Conservation (phyloP, 805 yeast species). For the Alloascoidea hylecoeti region DNA sequence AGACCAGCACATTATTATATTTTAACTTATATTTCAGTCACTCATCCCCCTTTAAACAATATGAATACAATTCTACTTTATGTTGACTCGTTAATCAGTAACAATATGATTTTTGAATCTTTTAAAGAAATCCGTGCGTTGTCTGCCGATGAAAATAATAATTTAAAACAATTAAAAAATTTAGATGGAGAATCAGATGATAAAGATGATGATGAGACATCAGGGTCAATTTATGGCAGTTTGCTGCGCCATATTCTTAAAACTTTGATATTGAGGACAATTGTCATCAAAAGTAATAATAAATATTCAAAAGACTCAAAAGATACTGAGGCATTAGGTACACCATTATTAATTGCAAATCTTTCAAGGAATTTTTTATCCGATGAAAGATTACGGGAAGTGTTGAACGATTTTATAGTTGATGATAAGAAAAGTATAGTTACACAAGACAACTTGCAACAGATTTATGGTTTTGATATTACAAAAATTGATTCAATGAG, state of each 20-base stretch:
- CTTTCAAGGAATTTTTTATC: background rate
- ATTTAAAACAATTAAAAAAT: background rate
- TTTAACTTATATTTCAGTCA: background rate
- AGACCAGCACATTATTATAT: constrained; percentile 1
- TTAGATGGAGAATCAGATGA: background rate
- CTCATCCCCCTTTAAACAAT: background rate
- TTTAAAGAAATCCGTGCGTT: background rate
- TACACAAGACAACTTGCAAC: background rate
- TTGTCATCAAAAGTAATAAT: no score
- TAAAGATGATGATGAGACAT: background rate
- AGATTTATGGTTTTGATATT: background rate
- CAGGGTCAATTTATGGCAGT: background rate
- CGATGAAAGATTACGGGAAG: background rate
- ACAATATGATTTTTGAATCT: background rate
- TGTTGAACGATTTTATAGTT: background rate
- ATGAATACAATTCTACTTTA: background rate
- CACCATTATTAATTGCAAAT: background rate
- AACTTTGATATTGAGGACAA: background rate
- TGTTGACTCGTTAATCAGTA: background rate
- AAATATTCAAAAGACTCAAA: no score
- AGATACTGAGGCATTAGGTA: background rate
- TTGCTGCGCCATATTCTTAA: background rate
- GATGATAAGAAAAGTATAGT: background rate
- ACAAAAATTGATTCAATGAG: background rate
- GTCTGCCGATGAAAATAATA: background rate